Evolutionary conservation across 1,139 yeast genomes (phyloP), one percentile per base, ranked within the genome.

Genomic region (Yamadazyma friedrichii): DNA sequence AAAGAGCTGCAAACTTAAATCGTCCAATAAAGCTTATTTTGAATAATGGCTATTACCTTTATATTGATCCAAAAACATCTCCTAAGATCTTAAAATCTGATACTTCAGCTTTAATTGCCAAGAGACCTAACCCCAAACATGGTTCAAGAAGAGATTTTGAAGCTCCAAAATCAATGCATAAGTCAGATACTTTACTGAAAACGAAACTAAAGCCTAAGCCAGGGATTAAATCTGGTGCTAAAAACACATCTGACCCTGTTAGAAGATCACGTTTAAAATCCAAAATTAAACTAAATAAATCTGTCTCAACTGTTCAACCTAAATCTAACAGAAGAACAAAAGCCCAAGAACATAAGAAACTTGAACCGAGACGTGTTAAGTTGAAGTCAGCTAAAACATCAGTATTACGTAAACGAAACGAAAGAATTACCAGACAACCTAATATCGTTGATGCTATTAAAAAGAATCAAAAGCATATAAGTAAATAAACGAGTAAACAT

Each of bases 41-140:
- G 30, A 52, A 55, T 36, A 64, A 65, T 42, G 68, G 70, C 1
- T 60, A 50, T 38, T 53, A 52, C 17, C 45, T 67, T 28, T 44
- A 62, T 1, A 61, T 65, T 9, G 67, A 64, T 42, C 70, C 70
- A 1, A 42, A 59, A n/a, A 44, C 48, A 1, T 56, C 65, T 5
- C 73, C 73, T 1, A 44, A 40, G 34, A 33, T 49, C 2, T n/a
- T 46, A 1, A 38, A 38, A 25, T 41, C 35, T 16, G 20, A 17
- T n/a, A n/a, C n/a, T 20, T 20, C 24, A 20, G 24, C n/a, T n/a
- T 20, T 20, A 20, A 20, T 20, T n/a, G n/a, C n/a, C n/a, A 10
- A 11, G 15, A 32, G 6, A 16, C 25, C 4, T 6, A 25, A 25
- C 9, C 26, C 35, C 17, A 20, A 32, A 24, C 26, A 10, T 6